A percentile compares a stretch with the other conserved stretches of the same genome.
Evolutionary conservation across 371 early-diverging fungal species (phyloP).

Genomic region (Basidiobolus meristosporus): DNA sequence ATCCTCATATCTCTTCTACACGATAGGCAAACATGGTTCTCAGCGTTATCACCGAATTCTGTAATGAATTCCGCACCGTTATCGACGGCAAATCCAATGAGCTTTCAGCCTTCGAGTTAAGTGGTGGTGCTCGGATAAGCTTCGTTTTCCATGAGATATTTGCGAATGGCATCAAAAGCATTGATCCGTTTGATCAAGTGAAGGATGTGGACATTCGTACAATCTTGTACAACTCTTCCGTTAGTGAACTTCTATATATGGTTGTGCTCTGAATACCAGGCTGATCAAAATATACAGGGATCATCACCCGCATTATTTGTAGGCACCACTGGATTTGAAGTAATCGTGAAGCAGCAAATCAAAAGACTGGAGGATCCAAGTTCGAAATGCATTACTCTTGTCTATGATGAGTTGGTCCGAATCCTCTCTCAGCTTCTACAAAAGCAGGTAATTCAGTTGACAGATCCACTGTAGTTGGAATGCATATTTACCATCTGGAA

Average conservation of each 20-base stretch:
- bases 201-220: conserved; percentile 97
- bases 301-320: conserved; percentile 93
- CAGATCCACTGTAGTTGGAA: background rate
- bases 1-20: too few species aligned
- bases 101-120: conserved; percentile 78
- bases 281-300: conserved; percentile 25
- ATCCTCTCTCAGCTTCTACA: conserved; percentile 77
- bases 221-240: conserved; percentile 93
- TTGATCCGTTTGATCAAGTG: conserved; percentile 93
- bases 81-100: conserved; percentile 90
- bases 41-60: conserved; percentile 92
- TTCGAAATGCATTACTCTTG: conserved; percentile 79
- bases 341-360: conserved; percentile 93
- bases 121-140: conserved; percentile 94
- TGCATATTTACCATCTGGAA: conserved; percentile 5
- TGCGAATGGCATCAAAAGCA: conserved; percentile 69
- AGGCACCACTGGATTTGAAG: conserved; percentile 93
- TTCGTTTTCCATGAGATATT: conserved; percentile 97
- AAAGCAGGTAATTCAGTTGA: conserved; percentile 37
- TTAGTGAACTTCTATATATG: too few species aligned
- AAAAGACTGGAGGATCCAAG: conserved; percentile 90
- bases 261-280: too few species aligned
- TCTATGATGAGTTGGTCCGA: conserved; percentile 90
- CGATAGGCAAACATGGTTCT: conserved; percentile 38
- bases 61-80: conserved; percentile 80